phyloP scores from a whole-genome alignment of 1,284 basidiomycete species.

The Anthracocystis walkeri region DNA sequence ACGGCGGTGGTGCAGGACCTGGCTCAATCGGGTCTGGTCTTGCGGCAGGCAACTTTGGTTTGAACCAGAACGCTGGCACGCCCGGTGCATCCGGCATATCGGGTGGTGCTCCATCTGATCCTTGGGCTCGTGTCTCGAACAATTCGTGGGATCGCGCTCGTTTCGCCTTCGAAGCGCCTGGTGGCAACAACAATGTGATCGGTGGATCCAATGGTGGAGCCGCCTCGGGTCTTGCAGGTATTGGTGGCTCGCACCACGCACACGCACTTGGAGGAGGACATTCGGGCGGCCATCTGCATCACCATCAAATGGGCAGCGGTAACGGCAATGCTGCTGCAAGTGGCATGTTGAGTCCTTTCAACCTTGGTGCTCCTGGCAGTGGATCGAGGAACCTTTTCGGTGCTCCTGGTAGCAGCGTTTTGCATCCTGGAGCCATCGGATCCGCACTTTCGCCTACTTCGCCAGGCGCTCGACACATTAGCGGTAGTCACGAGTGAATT shows the following conservation, averaged over 20 bases:
- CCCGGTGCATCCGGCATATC: constrained; percentile 26
- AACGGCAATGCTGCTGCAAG: constrained; percentile 13
- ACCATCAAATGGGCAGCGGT: constrained; percentile 17
- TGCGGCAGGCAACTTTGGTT: constrained; percentile 27
- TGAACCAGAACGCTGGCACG: constrained; percentile 24
- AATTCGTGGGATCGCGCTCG: constrained; percentile 65
- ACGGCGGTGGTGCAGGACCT: constrained; percentile 28
- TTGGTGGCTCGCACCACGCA: constrained; percentile 31
- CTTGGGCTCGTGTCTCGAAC: constrained; percentile 46
- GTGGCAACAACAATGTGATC: constrained; percentile 26
- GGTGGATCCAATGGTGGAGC: constrained; percentile 15
- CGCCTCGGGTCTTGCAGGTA: constrained; percentile 16
- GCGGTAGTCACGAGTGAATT: constrained; percentile 40
- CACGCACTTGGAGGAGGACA: constrained; percentile 26
- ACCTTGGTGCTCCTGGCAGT: constrained; percentile 36
- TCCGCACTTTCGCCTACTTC: constrained; percentile 47
- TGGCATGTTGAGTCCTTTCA: constrained; percentile 37
- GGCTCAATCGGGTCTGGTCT: constrained; percentile 36
- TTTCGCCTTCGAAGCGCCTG: constrained; percentile 64
- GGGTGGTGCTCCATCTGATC: constrained; percentile 39
- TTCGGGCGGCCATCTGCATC: constrained; percentile 16
- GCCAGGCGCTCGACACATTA: constrained; percentile 32
- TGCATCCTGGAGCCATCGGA: constrained; percentile 46
- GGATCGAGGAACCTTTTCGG: constrained; percentile 44
- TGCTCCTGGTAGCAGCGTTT: constrained; percentile 33